Base-by-base conservation (phyloP, 2,329 filamentous ascomycete genomes). In the Dothidotthia symphoricarpi region DNA sequence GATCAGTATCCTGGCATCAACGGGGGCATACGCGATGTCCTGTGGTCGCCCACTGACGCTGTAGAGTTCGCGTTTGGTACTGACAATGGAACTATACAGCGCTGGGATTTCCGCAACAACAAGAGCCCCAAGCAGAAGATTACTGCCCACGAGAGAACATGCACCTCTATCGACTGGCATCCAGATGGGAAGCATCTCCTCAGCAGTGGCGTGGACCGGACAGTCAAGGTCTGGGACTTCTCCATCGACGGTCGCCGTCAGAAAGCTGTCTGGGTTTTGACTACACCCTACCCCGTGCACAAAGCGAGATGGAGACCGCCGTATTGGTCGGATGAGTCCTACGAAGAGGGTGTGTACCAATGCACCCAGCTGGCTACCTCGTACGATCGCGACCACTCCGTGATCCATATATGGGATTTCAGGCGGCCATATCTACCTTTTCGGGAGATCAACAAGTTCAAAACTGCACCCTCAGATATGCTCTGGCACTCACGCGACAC, bases 91-190 rank as follows among this genome's bases (percentile, higher is more conserved):
- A 75, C 73, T 36, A 75, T 84, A 30, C 80, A 83, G 57, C 70
- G 77, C 46, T 84, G 81, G 81, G 81, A 84, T 59, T 75, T 75
- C 43, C 75, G 79, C 39, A 75, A 79, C 46, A 67, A 73, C 35
- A 77, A 73, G 49, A 71, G 72, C 16, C 75, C 81, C 6, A 71
- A 80, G 53, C 66, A 83, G 50, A 77, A 76, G 48, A 78, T 83
- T 39, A 75, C 77, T 24, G 81, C 80, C 28, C 81, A 84, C 56
- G 75, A 79, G 48, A 75, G 73, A 45, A 72, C 71, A 4, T 83
- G 80, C 64, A 80, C 75, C 44, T 73, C 78, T 5, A 74, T 84
- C 24, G 81, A 84, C 57, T 84, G 80, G 80, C 81, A 84, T 55
- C 81, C 81, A 1, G 80, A 83, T 51, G 81, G 81, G 6, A 82